Percentiles rank a stretch among this genome's conserved stretches.
Evolutionary conservation across 495 filamentous ascomycete genomes (phyloP).

Genomic region (Aspergillus nanangensis): DNA sequence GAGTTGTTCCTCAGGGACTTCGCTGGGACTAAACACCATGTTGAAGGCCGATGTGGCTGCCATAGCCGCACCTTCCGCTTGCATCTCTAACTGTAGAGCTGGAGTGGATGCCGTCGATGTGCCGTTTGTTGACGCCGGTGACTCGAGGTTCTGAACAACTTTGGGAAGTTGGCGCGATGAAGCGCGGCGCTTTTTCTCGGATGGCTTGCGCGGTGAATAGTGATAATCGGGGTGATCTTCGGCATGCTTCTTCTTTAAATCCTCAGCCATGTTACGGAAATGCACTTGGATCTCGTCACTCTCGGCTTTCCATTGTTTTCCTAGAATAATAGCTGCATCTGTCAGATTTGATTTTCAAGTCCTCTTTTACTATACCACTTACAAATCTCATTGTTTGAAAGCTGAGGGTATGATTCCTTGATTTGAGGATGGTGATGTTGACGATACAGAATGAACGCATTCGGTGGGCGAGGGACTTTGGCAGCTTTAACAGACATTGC

Average conservation of each 20-base stretch:
- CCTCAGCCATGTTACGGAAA: constrained; percentile 32
- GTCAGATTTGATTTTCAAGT: constrained; percentile 12
- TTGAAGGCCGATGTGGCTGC: background rate
- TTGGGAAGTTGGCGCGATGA: constrained; percentile 14
- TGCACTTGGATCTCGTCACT: constrained; percentile 21
- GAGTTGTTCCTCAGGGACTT: constrained; percentile 4
- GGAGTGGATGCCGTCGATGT: constrained; percentile 5
- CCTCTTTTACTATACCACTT: constrained; percentile 14
- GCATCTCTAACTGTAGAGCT: constrained; percentile 3
- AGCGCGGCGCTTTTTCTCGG: constrained; percentile 39
- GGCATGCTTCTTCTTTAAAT: constrained; percentile 35
- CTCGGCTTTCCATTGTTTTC: constrained; percentile 39
- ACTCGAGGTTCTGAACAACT: background rate
- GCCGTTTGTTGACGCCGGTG: constrained; percentile 1
- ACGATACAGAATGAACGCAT: constrained; percentile 44
- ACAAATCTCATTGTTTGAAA: constrained; percentile 46
- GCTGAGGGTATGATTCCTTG: constrained; percentile 30
- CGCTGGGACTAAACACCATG: background rate
- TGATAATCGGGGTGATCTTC: constrained; percentile 44
- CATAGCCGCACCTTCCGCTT: background rate
- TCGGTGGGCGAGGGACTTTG: constrained; percentile 39
- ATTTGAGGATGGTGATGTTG: constrained; percentile 31
- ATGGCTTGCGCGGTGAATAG: constrained; percentile 45
- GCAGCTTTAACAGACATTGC: constrained; percentile 7
- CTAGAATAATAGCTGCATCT: constrained; percentile 37